These are phyloP conservation scores for Amoebophrya sp. DNA, from an alignment of 169 alveolate species.

Conservation along the genomic window DNA sequence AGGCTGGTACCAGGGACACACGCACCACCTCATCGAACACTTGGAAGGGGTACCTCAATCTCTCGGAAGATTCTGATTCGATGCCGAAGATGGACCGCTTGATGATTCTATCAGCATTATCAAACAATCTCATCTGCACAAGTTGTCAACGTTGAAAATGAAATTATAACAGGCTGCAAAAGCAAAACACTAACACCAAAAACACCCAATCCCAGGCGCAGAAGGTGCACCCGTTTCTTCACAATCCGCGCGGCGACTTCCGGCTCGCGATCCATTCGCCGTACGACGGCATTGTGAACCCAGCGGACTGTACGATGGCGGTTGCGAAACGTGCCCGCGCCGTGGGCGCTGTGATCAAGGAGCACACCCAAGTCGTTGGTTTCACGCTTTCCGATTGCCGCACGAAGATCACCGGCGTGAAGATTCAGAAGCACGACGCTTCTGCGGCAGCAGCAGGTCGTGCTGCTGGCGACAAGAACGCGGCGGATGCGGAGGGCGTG, in stretches of 20 bases:
- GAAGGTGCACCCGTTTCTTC: neutral
- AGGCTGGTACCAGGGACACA: neutral
- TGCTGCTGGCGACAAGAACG: too few species aligned
- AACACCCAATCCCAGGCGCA: neutral
- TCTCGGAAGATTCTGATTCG: too few species aligned
- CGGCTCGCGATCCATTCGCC: neutral
- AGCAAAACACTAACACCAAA: too few species aligned
- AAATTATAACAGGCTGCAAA: too few species aligned
- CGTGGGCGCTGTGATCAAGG: neutral
- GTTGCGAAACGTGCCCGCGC: neutral
- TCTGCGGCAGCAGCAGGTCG: too few species aligned
- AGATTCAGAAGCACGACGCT: neutral
- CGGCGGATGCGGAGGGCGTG: neutral
- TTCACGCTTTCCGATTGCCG: neutral
- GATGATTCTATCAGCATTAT: too few species aligned
- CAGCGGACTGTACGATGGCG: slow-evolving; percentile 20
- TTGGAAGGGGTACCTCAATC: neutral
- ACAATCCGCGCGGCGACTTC: neutral
- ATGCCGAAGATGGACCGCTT: too few species aligned
- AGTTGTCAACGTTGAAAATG: too few species aligned
- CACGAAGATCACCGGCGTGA: neutral
- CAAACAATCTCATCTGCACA: too few species aligned
- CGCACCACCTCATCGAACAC: neutral
- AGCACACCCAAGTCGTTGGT: neutral
- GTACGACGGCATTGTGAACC: slow-evolving; percentile 18